Conservation (phyloP, 495 filamentous ascomycete genomes). For the Bombardia bombarda region DNA sequence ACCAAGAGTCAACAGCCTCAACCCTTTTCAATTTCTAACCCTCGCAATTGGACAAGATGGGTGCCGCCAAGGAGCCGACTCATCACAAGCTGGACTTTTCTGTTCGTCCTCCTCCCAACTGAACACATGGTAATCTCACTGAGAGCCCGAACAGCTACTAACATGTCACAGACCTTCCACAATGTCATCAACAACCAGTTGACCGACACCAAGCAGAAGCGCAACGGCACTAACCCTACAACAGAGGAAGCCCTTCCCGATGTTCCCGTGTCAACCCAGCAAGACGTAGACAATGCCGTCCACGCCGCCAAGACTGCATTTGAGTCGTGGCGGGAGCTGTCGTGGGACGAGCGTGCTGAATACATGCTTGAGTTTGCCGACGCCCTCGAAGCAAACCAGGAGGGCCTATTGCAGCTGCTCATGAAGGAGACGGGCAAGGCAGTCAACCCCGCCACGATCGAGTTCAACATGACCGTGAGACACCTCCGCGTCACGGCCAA, state of each 20-base stretch:
- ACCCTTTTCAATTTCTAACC: too few species aligned
- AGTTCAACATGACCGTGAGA: slow-evolving; percentile 17
- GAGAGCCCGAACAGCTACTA: too few species aligned
- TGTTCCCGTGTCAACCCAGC: slow-evolving; percentile 25
- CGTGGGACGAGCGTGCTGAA: slow-evolving; percentile 36
- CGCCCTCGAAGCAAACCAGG: slow-evolving; percentile 21
- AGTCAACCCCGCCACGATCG: slow-evolving; percentile 2
- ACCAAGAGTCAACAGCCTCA: too few species aligned
- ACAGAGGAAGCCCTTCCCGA: slow-evolving; percentile 32
- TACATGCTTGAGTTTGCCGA: slow-evolving; percentile 41
- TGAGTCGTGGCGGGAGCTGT: slow-evolving; percentile 27
- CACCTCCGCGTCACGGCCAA: slow-evolving; percentile 1
- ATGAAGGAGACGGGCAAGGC: slow-evolving; percentile 17
- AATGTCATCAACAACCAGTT: slow-evolving; percentile 5
- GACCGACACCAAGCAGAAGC: not conserved
- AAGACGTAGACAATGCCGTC: slow-evolving; percentile 41
- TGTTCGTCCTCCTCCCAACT: too few species aligned
- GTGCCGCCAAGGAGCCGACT: too few species aligned
- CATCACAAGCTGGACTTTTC: too few species aligned
- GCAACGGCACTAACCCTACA: slow-evolving; percentile 30
- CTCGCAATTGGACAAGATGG: too few species aligned
- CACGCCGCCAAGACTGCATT: slow-evolving; percentile 32
- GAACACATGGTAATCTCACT: too few species aligned
- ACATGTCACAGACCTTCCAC: slow-evolving; percentile 1
- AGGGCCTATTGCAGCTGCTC: slow-evolving; percentile 22